Percentiles rank a stretch among this genome's conserved stretches.
Evolutionary conservation across 257 asterid species (phyloP).

Genomic region (Cinchona pubescens): DNA sequence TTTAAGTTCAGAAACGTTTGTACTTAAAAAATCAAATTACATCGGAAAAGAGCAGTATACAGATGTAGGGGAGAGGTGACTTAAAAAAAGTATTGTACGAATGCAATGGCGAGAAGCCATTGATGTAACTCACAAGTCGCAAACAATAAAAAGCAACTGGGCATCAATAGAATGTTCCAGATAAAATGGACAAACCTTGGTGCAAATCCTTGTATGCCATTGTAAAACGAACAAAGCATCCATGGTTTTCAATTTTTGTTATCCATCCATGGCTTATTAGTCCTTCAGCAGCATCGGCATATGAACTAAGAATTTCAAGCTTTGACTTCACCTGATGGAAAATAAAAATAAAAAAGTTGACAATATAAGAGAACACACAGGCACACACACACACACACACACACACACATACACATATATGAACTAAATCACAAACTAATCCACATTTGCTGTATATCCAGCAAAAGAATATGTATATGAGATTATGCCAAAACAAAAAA

Average conservation of each 20-base stretch:
- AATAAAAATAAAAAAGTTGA: neutral
- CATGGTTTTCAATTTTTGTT: conserved; percentile 84
- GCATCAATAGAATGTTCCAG: too few relatives aligned
- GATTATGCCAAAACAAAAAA: neutral
- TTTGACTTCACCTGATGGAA: conserved; percentile 83
- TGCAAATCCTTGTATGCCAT: conserved; percentile 94
- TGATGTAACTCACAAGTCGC: neutral
- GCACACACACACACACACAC: too few relatives aligned
- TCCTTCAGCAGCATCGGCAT: conserved; percentile 82
- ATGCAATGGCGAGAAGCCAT: neutral
- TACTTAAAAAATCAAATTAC: neutral
- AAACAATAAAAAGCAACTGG: too few relatives aligned
- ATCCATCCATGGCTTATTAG: conserved; percentile 96
- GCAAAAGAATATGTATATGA: neutral
- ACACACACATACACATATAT: too few relatives aligned
- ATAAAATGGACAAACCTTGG: conserved; percentile 55
- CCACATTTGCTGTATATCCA: neutral
- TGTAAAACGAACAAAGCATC: conserved; percentile 98
- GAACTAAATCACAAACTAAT: neutral
- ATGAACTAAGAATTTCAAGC: conserved; percentile 68
- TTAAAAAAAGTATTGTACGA: neutral
- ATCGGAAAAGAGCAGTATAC: neutral
- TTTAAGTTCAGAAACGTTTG: neutral
- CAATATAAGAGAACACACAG: too few relatives aligned
- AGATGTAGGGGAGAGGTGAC: neutral